phyloP scores from a whole-genome alignment of 2,329 filamentous ascomycete genomes.

The Teratosphaeria viscida region DNA sequence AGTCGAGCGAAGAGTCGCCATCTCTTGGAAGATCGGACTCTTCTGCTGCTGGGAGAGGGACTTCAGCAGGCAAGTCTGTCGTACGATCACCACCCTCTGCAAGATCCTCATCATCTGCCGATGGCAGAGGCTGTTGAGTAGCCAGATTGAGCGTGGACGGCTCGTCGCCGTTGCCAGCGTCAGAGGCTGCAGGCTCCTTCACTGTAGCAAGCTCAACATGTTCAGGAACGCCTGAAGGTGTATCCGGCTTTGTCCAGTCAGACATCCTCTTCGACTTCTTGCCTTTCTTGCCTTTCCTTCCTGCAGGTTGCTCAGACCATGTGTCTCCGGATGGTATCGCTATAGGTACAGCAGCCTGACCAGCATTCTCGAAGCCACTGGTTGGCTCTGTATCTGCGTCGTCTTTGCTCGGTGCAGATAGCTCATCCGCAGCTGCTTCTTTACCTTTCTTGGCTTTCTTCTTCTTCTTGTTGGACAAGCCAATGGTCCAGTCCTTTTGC shows the following conservation, averaged over 20 bases:
- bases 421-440: neutral
- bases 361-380: neutral
- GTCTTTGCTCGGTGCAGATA: neutral
- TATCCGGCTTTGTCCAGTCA: neutral
- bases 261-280: constrained; percentile 8
- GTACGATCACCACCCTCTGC: neutral
- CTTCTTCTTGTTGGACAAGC: constrained; percentile 8
- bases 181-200: neutral
- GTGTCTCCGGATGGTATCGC: neutral
- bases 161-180: neutral
- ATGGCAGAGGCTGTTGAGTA: neutral
- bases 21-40: neutral
- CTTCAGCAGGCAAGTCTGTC: neutral
- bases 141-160: neutral
- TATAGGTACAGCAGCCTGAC: neutral
- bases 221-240: neutral
- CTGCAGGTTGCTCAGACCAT: neutral
- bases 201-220: neutral
- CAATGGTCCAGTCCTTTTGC: neutral
- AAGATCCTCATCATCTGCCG: neutral
- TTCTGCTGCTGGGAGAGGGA: neutral
- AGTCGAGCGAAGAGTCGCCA: neutral
- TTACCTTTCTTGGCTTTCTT: constrained; percentile 23
- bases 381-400: neutral
- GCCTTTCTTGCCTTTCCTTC: constrained; percentile 17